phyloP scores from a whole-genome alignment of 495 filamentous ascomycete species.

The Penicillium herquei region DNA sequence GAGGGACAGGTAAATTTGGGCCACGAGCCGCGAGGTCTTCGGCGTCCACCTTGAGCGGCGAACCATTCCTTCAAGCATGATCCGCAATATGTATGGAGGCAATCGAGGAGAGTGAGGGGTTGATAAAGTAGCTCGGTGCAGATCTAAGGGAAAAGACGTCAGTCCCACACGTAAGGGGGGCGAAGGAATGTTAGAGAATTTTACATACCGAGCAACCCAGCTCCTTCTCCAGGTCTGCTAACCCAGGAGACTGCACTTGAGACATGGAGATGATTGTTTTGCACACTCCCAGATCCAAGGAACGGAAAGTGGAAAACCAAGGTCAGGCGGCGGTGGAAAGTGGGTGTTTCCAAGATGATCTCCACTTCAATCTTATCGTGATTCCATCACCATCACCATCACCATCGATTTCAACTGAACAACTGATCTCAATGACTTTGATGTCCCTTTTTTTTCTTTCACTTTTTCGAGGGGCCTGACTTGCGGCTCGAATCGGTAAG shows the following conservation, averaged over 20 bases:
- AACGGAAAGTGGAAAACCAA: constrained; percentile 17
- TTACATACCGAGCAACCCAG: constrained; percentile 83
- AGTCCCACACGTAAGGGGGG: constrained; percentile 16
- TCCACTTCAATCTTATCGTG: constrained; percentile 23
- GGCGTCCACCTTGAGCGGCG: constrained; percentile 52
- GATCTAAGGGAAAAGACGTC: constrained; percentile 57
- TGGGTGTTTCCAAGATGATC: constrained; percentile 1
- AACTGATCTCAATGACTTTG: neutral
- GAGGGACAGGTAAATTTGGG: constrained; percentile 82
- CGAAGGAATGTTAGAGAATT: constrained; percentile 18
- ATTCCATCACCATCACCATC: neutral
- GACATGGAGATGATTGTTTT: constrained; percentile 19
- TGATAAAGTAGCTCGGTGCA: constrained; percentile 96
- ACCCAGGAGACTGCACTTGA: constrained; percentile 30
- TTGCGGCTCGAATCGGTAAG: neutral
- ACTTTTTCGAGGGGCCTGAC: neutral
- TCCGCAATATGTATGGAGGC: constrained; percentile 95
- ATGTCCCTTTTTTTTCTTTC: neutral
- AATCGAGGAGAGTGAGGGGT: constrained; percentile 93
- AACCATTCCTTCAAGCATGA: constrained; percentile 97
- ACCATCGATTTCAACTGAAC: neutral
- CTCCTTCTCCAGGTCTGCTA: constrained; percentile 77
- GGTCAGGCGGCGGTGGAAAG: constrained; percentile 10
- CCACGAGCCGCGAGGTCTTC: constrained; percentile 42
- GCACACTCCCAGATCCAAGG: constrained; percentile 11